phyloP scores from a whole-genome alignment of 2,329 filamentous ascomycete species.

The Ascochyta lentis region DNA sequence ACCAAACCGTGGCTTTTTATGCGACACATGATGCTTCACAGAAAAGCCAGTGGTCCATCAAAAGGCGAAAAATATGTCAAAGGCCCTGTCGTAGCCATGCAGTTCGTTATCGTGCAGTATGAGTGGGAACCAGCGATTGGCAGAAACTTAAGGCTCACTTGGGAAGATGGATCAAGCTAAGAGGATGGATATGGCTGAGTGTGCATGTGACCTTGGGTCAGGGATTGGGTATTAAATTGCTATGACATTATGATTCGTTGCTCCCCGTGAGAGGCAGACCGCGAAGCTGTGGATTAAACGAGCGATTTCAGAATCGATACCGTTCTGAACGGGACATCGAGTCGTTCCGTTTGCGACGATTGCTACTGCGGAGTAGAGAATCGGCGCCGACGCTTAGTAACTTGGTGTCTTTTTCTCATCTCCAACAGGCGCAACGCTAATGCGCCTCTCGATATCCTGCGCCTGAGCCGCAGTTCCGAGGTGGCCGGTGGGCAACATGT shows the following conservation, averaged over 20 bases:
- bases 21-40: too few species aligned
- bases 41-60: too few species aligned
- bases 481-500: constrained; percentile 48
- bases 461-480: constrained; percentile 37
- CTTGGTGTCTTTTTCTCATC: constrained; percentile 14
- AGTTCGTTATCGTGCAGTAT: too few species aligned
- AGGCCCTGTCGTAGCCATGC: too few species aligned
- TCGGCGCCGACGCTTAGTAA: neutral
- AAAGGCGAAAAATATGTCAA: too few species aligned
- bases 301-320: neutral
- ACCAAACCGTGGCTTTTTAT: too few species aligned
- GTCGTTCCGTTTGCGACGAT: too few species aligned
- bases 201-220: neutral
- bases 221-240: constrained; percentile 9
- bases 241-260: constrained; percentile 11
- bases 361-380: neutral
- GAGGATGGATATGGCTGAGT: neutral
- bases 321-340: neutral
- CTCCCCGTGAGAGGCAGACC: neutral
- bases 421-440: constrained; percentile 17
- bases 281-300: neutral
- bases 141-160: too few species aligned
- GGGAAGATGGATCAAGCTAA: too few species aligned
- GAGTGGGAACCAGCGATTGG: too few species aligned
- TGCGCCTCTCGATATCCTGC: constrained; percentile 39